phyloP scores from a whole-genome alignment of 805 yeast species.

The Teunomyces barrocoloradensis region DNA sequence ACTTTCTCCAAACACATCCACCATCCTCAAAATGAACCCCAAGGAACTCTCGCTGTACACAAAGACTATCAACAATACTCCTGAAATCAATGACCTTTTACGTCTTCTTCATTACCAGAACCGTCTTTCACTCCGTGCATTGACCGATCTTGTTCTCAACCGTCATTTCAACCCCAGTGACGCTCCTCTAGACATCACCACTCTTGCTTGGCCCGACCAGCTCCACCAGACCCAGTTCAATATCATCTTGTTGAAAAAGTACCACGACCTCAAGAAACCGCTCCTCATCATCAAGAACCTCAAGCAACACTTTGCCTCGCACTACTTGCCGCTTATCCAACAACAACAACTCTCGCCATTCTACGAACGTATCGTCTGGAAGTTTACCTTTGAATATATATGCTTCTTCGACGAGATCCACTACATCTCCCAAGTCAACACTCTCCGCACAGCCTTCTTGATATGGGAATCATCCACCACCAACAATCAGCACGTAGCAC shows the following conservation, averaged over 20 bases:
- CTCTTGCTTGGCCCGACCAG: constrained; percentile 15
- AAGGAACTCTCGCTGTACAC: constrained; percentile 19
- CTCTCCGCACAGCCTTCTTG: constrained; percentile 25
- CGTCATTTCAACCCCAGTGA: constrained; percentile 15
- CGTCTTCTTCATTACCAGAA: constrained; percentile 25
- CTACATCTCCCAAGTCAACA: constrained; percentile 20
- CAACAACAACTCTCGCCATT: constrained; percentile 26
- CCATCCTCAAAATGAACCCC: constrained; percentile 14
- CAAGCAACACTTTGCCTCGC: constrained; percentile 22
- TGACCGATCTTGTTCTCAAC: constrained; percentile 29
- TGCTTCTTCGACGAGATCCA: constrained; percentile 18
- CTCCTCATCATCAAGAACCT: constrained; percentile 28
- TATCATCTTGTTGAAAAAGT: constrained; percentile 35
- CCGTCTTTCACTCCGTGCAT: constrained; percentile 20
- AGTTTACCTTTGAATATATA: constrained; percentile 36
- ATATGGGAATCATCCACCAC: constrained; percentile 38
- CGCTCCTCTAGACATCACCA: constrained; percentile 16
- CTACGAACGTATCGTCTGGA: constrained; percentile 43
- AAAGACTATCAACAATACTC: constrained; percentile 10
- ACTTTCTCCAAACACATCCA: constrained; percentile 7
- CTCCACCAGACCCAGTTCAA: constrained; percentile 25
- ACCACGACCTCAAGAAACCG: constrained; percentile 33
- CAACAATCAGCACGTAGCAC: constrained; percentile 10
- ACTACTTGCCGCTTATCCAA: constrained; percentile 25
- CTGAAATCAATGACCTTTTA: constrained; percentile 13